Conservation (phyloP, 345 rosid genomes). For the Rhizophora mangle region DNA sequence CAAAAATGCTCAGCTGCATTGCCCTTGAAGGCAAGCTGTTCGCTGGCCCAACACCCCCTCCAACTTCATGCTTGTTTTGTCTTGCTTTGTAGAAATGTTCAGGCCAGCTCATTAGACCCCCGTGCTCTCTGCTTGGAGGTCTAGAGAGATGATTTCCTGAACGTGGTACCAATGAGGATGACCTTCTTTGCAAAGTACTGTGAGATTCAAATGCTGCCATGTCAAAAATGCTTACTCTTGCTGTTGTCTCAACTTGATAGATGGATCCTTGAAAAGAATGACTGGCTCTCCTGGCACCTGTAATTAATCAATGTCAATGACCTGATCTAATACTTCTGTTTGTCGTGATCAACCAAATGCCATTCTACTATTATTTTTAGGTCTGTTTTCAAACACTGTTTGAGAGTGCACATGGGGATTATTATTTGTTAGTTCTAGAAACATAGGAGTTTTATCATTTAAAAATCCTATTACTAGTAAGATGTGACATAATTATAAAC, state of each 20-base stretch:
- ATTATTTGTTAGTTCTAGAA: too few species aligned
- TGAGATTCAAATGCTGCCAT: constrained; percentile 52
- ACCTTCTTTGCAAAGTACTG: constrained; percentile 33
- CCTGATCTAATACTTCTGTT: neutral
- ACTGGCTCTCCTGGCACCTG: constrained; percentile 45
- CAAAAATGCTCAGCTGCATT: constrained; percentile 70
- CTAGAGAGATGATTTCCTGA: constrained; percentile 47
- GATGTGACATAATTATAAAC: too few species aligned
- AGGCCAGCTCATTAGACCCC: constrained; percentile 74
- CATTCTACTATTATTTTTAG: too few species aligned
- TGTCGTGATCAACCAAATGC: neutral
- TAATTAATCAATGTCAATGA: constrained; percentile 10
- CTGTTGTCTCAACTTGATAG: constrained; percentile 68
- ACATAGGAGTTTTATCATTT: too few species aligned
- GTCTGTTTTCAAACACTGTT: too few species aligned
- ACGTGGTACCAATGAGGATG: constrained; percentile 45
- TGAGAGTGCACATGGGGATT: too few species aligned
- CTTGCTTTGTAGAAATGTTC: constrained; percentile 38
- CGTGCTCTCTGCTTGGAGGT: constrained; percentile 49
- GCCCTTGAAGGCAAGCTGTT: constrained; percentile 70
- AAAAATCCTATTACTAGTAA: too few species aligned
- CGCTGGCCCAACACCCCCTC: constrained; percentile 19
- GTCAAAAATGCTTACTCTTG: constrained; percentile 68
- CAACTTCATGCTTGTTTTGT: constrained; percentile 24
- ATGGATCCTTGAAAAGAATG: constrained; percentile 50